Percentiles rank a stretch among this genome's conserved stretches.
These are phyloP conservation scores for Sordaria brevicollis DNA, from an alignment of 495 filamentous ascomycete genomes.

Conservation along the genomic window DNA sequence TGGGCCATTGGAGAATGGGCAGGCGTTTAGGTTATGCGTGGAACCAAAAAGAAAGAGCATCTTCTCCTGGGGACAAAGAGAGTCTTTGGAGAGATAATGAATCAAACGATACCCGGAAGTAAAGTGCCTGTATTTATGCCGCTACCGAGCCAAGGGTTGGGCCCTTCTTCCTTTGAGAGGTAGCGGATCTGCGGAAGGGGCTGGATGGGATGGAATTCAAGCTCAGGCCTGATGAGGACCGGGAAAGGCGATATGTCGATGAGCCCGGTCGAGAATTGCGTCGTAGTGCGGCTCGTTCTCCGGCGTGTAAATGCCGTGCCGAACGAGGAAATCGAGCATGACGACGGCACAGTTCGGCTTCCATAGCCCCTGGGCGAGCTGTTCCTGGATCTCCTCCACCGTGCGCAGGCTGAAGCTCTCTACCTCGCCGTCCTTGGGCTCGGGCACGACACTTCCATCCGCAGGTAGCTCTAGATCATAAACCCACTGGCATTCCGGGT, in stretches of 20 bases:
- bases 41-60: background rate
- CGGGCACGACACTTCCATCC: slow-evolving; percentile 46
- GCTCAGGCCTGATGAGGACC: slow-evolving; percentile 38
- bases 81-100: background rate
- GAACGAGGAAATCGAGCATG: slow-evolving; percentile 80
- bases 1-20: background rate
- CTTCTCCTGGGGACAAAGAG: background rate
- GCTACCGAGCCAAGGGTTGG: background rate
- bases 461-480: slow-evolving; percentile 76
- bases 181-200: background rate
- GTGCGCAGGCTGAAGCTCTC: slow-evolving; percentile 70
- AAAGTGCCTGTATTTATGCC: slow-evolving; percentile 2
- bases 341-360: slow-evolving; percentile 90
- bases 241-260: slow-evolving; percentile 77
- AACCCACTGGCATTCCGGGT: slow-evolving; percentile 86
- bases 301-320: slow-evolving; percentile 69
- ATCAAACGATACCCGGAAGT: slow-evolving; percentile 17
- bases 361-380: slow-evolving; percentile 62
- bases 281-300: slow-evolving; percentile 78
- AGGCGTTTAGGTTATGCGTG: background rate
- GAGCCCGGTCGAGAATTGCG: slow-evolving; percentile 64
- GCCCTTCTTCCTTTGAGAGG: background rate
- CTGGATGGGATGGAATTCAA: background rate
- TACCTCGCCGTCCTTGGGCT: slow-evolving; percentile 79
- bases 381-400: slow-evolving; percentile 62